Evolutionary conservation across 1,284 basidiomycete genomes (phyloP).

Genomic region (Fomitiporia mediterranea): DNA sequence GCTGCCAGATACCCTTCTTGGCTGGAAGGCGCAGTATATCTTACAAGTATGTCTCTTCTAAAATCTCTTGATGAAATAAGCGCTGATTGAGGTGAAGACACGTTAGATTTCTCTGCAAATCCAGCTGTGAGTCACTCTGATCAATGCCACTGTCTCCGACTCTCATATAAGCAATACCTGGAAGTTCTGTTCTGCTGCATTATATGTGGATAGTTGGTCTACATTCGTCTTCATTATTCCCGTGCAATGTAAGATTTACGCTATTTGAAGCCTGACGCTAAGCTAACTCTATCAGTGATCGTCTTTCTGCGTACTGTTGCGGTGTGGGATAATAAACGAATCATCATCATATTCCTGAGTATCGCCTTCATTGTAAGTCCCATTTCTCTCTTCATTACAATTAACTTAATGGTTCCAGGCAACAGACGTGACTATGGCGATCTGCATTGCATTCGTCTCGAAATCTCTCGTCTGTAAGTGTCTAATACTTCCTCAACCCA

Average conservation of each 20-base stretch:
- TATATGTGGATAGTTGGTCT: constrained; percentile 4
- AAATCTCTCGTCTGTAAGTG: constrained; percentile 8
- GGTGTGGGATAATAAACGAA: neutral
- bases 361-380: constrained; percentile 6
- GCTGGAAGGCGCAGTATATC: constrained; percentile 5
- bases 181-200: constrained; percentile 1
- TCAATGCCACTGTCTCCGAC: neutral
- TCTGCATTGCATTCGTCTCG: neutral
- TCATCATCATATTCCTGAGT: neutral
- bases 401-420: neutral
- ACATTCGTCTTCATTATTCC: constrained; percentile 11
- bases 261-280: neutral
- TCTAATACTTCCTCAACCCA: too few relatives aligned
- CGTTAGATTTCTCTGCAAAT: neutral
- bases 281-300: neutral
- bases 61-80: neutral
- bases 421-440: constrained; percentile 1
- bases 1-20: constrained; percentile 7
- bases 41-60: neutral
- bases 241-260: constrained; percentile 1
- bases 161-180: neutral
- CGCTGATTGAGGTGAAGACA: neutral
- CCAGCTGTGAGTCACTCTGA: neutral
- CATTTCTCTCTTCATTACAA: neutral
- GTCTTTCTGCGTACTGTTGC: constrained; percentile 7